Conservation (phyloP, 106 monocot species). For the Platanthera guangdongensis region DNA sequence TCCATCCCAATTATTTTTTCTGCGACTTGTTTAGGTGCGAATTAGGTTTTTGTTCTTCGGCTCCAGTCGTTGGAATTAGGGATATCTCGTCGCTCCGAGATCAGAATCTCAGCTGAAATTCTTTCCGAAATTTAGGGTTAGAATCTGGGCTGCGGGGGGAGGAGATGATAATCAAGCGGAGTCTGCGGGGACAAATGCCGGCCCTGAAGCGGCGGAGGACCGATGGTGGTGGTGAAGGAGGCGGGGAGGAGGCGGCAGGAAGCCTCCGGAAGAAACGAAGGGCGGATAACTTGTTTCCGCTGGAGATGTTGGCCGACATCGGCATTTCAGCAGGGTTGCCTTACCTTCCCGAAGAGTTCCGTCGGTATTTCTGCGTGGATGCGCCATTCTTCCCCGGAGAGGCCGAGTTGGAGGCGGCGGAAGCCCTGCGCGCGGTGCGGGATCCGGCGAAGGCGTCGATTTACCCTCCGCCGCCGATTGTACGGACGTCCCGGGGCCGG, state of each 20-base stretch:
- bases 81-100: neutral
- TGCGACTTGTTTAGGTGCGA: neutral
- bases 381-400: slow-evolving; percentile 18
- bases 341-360: slow-evolving; percentile 13
- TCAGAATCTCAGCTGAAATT: neutral
- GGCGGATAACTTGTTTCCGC: slow-evolving; percentile 12
- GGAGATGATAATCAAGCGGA: slow-evolving; percentile 50
- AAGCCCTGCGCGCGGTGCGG: slow-evolving; percentile 5
- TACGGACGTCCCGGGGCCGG: slow-evolving; percentile 40
- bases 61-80: neutral
- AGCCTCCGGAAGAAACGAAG: slow-evolving; percentile 26
- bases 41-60: neutral
- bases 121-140: slow-evolving; percentile 7
- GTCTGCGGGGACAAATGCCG: slow-evolving; percentile 37
- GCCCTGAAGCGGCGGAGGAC: slow-evolving; percentile 34
- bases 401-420: slow-evolving; percentile 13
- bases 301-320: slow-evolving; percentile 27
- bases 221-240: slow-evolving; percentile 4
- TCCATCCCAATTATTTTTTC: neutral
- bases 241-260: neutral
- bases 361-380: slow-evolving; percentile 3
- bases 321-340: slow-evolving; percentile 9
- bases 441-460: neutral
- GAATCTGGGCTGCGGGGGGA: no score
- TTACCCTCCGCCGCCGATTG: slow-evolving; percentile 24